Evolutionary conservation across 176 grass and related monocot species (phyloP).

Genomic region (Cenchrus fungigraminus): DNA sequence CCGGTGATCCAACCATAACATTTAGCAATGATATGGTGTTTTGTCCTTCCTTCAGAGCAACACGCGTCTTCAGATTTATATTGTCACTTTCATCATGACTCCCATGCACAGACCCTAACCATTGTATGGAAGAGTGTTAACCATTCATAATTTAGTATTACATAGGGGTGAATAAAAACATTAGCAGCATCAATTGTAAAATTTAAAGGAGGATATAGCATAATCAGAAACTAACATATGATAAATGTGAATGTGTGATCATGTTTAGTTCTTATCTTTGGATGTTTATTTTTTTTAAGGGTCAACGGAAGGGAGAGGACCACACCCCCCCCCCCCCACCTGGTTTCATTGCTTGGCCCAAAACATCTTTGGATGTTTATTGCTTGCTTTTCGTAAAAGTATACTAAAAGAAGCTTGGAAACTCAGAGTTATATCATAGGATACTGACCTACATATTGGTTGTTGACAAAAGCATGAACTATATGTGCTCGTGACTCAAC

Average conservation of each 20-base stretch:
- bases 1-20: constrained; percentile 94
- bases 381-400: constrained; percentile 3
- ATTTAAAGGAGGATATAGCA: not conserved
- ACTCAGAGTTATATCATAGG: not conserved
- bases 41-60: constrained; percentile 57
- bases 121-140: constrained; percentile 20
- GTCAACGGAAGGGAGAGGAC: too few relatives aligned
- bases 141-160: constrained; percentile 2
- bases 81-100: constrained; percentile 40
- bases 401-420: not conserved
- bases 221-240: constrained; percentile 13
- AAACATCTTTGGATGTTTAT: not conserved
- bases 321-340: too few relatives aligned
- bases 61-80: constrained; percentile 48
- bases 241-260: not conserved
- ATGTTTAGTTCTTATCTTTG: not conserved
- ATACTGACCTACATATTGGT: constrained; percentile 66
- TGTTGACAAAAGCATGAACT: constrained; percentile 87
- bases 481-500: constrained; percentile 77
- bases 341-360: too few relatives aligned
- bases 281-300: not conserved
- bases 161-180: not conserved
- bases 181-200: not conserved
- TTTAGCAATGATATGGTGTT: constrained; percentile 89
- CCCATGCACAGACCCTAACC: constrained; percentile 67